Percentiles rank a stretch among this genome's conserved stretches.
These are phyloP conservation scores for Pleurotus tuber-regium DNA, from an alignment of 768 basidiomycete genomes.

Conservation along the genomic window DNA sequence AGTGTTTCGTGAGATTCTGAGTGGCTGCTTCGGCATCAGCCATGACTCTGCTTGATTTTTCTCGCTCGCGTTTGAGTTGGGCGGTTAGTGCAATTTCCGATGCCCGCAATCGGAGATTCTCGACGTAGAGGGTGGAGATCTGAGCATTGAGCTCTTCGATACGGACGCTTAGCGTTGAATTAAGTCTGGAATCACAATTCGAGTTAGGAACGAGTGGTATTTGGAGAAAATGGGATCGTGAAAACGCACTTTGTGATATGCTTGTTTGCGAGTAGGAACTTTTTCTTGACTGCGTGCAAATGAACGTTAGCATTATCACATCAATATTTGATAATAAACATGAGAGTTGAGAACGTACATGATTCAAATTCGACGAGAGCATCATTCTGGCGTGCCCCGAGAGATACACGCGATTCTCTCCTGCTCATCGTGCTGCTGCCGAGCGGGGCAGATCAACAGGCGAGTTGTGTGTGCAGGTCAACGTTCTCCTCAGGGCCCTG, in stretches of 20 bases:
- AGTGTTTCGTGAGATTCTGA: slow-evolving; percentile 59
- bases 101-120: slow-evolving; percentile 79
- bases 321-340: slow-evolving; percentile 21
- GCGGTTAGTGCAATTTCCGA: slow-evolving; percentile 74
- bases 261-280: slow-evolving; percentile 86
- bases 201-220: neutral
- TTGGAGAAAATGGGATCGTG: neutral
- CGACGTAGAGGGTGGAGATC: slow-evolving; percentile 77
- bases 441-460: slow-evolving; percentile 18
- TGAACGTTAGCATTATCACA: slow-evolving; percentile 33
- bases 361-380: slow-evolving; percentile 82
- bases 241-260: slow-evolving; percentile 82
- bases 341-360: slow-evolving; percentile 49
- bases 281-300: slow-evolving; percentile 81
- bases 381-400: slow-evolving; percentile 70
- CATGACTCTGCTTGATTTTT: slow-evolving; percentile 70
- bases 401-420: slow-evolving; percentile 62
- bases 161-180: slow-evolving; percentile 80
- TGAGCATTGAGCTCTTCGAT: slow-evolving; percentile 84
- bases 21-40: slow-evolving; percentile 72
- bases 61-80: slow-evolving; percentile 78
- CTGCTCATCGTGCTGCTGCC: slow-evolving; percentile 47
- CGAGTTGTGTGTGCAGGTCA: slow-evolving; percentile 10
- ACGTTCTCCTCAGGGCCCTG: no score
- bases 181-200: slow-evolving; percentile 48